These are phyloP conservation scores for Coniophora puteana DNA, from an alignment of 1,284 basidiomycete species.

Conservation along the genomic window DNA sequence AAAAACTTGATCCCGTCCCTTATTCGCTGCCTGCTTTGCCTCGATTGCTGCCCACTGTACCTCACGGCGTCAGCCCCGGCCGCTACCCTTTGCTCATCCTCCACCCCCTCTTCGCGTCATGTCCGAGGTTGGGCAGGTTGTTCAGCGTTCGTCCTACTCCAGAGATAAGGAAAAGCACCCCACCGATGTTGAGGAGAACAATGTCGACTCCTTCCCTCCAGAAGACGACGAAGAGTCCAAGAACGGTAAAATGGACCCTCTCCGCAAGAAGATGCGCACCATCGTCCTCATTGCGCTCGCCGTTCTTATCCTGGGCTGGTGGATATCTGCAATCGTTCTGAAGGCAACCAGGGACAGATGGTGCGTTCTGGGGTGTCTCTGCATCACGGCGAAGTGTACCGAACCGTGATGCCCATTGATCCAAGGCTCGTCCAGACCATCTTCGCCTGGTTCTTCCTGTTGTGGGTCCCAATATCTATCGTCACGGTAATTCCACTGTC, in stretches of 20 bases:
- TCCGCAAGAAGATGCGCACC: conserved; percentile 30
- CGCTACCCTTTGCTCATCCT: no score
- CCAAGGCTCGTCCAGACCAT: conserved; percentile 73
- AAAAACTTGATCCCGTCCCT: no score
- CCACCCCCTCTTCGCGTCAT: no score
- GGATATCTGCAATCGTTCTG: conserved; percentile 71
- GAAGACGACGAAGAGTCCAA: conserved; percentile 23
- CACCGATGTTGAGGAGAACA: conserved; percentile 14
- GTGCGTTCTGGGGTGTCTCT: conserved; percentile 30
- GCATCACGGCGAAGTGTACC: conserved; percentile 12
- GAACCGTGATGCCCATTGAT: no score
- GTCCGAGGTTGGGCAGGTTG: no score
- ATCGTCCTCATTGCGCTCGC: conserved; percentile 50
- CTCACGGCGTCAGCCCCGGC: no score
- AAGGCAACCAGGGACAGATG: conserved; percentile 69
- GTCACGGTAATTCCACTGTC: background rate
- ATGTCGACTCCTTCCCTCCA: conserved; percentile 11
- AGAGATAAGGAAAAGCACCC: conserved; percentile 21
- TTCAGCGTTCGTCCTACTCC: no score
- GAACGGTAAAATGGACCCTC: conserved; percentile 7
- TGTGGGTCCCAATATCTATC: conserved; percentile 35
- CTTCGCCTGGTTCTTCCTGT: conserved; percentile 77
- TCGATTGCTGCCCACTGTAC: no score
- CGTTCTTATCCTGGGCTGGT: conserved; percentile 71
- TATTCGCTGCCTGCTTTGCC: no score